Evolutionary conservation across 306 rosid species (phyloP).

Genomic region (Cicer bijugum): DNA sequence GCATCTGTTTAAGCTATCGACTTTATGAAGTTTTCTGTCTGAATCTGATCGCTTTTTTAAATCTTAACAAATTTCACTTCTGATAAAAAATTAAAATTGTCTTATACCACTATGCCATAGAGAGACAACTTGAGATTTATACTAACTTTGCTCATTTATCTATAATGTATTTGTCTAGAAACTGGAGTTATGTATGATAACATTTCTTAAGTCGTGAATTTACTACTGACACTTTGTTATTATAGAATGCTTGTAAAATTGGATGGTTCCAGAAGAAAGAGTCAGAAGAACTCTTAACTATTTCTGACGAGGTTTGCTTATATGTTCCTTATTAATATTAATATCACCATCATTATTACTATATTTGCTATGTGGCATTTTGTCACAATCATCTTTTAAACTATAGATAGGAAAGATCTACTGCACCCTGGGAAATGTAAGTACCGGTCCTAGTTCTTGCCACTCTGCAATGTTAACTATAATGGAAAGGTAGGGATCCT

Average conservation of each 20-base stretch:
- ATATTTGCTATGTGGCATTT: not conserved
- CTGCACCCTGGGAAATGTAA: constrained; percentile 51
- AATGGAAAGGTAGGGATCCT: constrained; percentile 67
- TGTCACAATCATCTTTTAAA: constrained; percentile 40
- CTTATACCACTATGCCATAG: constrained; percentile 13
- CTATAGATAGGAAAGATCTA: constrained; percentile 62
- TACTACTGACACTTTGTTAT: constrained; percentile 39
- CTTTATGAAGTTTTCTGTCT: constrained; percentile 5
- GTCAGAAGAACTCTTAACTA: constrained; percentile 59
- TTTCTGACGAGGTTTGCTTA: constrained; percentile 69
- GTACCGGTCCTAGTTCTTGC: constrained; percentile 46
- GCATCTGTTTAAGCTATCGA: constrained; percentile 25
- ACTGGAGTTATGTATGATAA: constrained; percentile 6
- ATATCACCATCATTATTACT: not conserved
- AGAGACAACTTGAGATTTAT: constrained; percentile 20
- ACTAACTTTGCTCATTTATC: constrained; percentile 12
- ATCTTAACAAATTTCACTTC: constrained; percentile 17
- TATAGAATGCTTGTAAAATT: constrained; percentile 70
- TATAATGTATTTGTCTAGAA: constrained; percentile 33
- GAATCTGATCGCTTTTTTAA: not conserved
- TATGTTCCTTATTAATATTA: not conserved
- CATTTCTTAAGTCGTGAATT: constrained; percentile 34
- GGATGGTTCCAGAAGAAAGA: constrained; percentile 79
- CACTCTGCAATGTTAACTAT: constrained; percentile 51
- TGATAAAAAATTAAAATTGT: not conserved